These are phyloP conservation scores for Phytophthora sp. DNA, from an alignment of 352 stramenopile genomes.

Conservation along the genomic window DNA sequence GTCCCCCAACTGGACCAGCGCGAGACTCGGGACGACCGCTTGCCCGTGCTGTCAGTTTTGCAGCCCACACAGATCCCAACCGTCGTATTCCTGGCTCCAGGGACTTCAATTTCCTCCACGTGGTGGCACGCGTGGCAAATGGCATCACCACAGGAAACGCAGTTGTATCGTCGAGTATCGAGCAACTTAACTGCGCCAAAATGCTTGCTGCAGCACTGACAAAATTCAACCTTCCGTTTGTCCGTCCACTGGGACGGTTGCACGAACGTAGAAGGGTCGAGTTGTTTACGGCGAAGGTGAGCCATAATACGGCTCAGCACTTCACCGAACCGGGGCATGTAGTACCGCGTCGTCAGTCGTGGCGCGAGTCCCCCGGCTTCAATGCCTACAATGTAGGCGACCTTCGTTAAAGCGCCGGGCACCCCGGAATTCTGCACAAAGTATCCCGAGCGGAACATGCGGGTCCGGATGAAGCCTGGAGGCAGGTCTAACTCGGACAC, in stretches of 20 bases:
- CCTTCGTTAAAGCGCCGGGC: conserved; percentile 33
- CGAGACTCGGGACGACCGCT: conserved; percentile 9
- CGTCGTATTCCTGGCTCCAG: conserved; percentile 27
- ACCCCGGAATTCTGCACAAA: conserved; percentile 47
- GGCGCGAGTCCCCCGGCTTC: conserved; percentile 44
- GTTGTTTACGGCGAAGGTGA: conserved; percentile 34
- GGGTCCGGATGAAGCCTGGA: conserved; percentile 40
- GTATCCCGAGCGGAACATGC: conserved; percentile 52
- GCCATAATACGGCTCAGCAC: conserved; percentile 45
- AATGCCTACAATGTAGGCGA: conserved; percentile 51
- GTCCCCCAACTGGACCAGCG: conserved; percentile 31
- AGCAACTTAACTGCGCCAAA: conserved; percentile 39
- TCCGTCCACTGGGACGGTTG: conserved; percentile 41
- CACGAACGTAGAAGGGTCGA: conserved; percentile 44
- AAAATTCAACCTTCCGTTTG: conserved; percentile 38
- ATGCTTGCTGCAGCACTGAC: conserved; percentile 50
- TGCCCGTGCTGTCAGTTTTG: conserved; percentile 22
- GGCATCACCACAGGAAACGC: conserved; percentile 52
- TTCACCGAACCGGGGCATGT: conserved; percentile 45
- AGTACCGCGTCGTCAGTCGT: conserved; percentile 42
- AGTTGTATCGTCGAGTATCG: conserved; percentile 50
- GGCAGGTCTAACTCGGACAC: conserved; percentile 43
- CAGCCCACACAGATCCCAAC: conserved; percentile 42
- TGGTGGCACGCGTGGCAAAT: conserved; percentile 54
- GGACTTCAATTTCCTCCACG: conserved; percentile 44